phyloP scores from a whole-genome alignment of 352 stramenopile genomes.

The Pilasporangium apinafurcum region DNA sequence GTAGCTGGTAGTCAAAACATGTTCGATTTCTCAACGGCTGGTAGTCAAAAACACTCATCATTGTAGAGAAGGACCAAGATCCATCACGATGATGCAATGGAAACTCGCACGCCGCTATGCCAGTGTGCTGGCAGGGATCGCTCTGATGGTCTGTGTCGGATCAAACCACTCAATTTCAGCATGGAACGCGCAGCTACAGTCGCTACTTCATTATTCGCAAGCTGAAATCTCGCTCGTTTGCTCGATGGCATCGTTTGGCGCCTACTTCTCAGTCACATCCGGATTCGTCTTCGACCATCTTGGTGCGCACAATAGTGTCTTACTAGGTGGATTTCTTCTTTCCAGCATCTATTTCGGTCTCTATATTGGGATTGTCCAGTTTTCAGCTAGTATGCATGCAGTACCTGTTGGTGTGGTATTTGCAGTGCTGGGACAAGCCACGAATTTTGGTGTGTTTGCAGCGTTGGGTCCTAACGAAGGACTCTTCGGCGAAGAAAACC shows the following conservation, averaged over 20 bases:
- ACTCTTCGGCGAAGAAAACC: conserved; percentile 53
- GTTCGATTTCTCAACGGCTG: no score
- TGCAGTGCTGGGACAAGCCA: conserved; percentile 44
- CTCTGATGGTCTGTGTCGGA: conserved; percentile 54
- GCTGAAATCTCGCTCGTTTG: conserved; percentile 69
- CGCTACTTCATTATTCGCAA: conserved; percentile 54
- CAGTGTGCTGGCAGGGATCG: conserved; percentile 43
- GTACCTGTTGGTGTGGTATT: conserved; percentile 50
- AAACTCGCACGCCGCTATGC: conserved; percentile 22
- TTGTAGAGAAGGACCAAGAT: no score
- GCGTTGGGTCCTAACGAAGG: conserved; percentile 69
- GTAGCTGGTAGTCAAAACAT: no score
- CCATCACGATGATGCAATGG: background rate
- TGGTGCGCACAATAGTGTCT: conserved; percentile 45
- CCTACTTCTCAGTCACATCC: conserved; percentile 66
- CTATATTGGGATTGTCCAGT: conserved; percentile 20
- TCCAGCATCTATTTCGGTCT: conserved; percentile 36
- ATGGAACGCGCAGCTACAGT: conserved; percentile 69
- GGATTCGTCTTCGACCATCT: conserved; percentile 68
- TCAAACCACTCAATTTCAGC: conserved; percentile 75
- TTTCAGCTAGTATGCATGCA: conserved; percentile 30
- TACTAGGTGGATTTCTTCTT: conserved; percentile 33
- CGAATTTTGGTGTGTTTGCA: conserved; percentile 67
- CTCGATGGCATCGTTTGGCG: conserved; percentile 73
- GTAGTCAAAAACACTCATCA: no score